phyloP scores from a whole-genome alignment of 495 filamentous ascomycete species.

The Xylaria cubensis region DNA sequence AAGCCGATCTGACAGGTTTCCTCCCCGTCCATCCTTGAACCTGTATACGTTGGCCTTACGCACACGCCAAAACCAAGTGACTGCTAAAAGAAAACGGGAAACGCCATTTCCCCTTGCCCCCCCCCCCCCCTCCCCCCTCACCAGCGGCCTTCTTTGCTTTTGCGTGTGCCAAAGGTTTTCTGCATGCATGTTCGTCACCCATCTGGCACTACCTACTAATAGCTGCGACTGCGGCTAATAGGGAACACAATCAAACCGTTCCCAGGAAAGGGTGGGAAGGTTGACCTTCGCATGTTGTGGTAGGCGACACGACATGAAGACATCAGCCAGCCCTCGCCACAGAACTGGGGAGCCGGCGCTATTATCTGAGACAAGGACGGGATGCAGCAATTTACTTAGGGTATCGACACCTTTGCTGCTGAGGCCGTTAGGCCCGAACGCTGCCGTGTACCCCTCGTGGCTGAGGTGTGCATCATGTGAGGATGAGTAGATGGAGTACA shows the following conservation, averaged over 20 bases:
- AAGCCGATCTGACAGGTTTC: constrained; percentile 23
- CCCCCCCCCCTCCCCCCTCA: background rate
- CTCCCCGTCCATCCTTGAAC: background rate
- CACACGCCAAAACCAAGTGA: background rate
- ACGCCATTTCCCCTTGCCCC: background rate
- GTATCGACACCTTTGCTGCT: constrained; percentile 13
- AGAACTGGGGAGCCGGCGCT: constrained; percentile 10
- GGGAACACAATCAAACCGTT: constrained; percentile 13
- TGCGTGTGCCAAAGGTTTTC: constrained; percentile 12
- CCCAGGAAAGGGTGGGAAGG: constrained; percentile 9
- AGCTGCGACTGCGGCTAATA: constrained; percentile 17
- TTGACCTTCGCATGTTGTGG: background rate
- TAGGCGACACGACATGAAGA: constrained; percentile 17
- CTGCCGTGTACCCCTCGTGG: constrained; percentile 15
- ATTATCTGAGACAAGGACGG: constrained; percentile 8
- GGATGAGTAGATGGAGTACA: background rate
- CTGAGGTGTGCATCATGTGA: constrained; percentile 15
- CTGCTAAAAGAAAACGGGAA: constrained; percentile 23
- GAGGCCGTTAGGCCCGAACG: constrained; percentile 12
- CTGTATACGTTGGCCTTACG: background rate
- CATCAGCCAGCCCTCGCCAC: constrained; percentile 6
- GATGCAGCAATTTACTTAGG: constrained; percentile 12
- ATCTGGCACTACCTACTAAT: constrained; percentile 7
- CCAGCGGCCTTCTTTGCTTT: constrained; percentile 3
- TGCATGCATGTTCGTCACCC: constrained; percentile 24